Percentiles rank a stretch among this genome's conserved stretches.
Conservation (phyloP, 306 rosid genomes). For the Vigna angularis region DNA sequence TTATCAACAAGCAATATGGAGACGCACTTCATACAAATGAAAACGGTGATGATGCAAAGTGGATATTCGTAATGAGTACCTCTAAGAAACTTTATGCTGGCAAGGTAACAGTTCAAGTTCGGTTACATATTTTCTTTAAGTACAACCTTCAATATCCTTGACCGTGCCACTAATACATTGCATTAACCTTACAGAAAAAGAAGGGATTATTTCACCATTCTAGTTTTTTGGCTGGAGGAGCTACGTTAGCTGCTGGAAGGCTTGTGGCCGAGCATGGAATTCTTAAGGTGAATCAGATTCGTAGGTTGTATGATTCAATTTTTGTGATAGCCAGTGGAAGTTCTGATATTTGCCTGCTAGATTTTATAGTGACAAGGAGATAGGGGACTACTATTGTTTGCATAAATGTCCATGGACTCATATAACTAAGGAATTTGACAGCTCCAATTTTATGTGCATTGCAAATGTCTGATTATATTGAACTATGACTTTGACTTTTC, state of each 20-base stretch:
- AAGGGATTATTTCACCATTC: constrained; percentile 91
- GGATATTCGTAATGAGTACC: constrained; percentile 97
- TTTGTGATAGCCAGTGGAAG: constrained; percentile 17
- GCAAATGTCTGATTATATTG: constrained; percentile 39
- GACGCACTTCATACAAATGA: constrained; percentile 64
- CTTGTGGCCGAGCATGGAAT: constrained; percentile 70
- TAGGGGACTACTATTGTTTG: background rate
- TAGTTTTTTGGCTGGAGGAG: constrained; percentile 93
- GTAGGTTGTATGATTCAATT: constrained; percentile 17
- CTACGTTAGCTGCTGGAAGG: constrained; percentile 89
- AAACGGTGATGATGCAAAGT: constrained; percentile 61
- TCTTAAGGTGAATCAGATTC: constrained; percentile 64
- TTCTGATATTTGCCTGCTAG: background rate
- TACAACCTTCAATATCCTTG: background rate
- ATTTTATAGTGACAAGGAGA: background rate
- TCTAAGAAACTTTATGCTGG: constrained; percentile 86
- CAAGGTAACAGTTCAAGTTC: constrained; percentile 57
- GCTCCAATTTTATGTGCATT: constrained; percentile 1
- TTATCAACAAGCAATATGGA: constrained; percentile 65
- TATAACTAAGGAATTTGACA: background rate
- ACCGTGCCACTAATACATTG: constrained; percentile 24
- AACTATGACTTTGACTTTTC: constrained; percentile 46
- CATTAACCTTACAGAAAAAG: constrained; percentile 63
- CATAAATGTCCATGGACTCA: background rate
- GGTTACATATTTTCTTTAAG: background rate